Percentiles rank a stretch among this genome's conserved stretches.
These are phyloP conservation scores for Hemisphaericaspora xylofermentans DNA, from an alignment of 1,139 yeast species.

Conservation along the genomic window DNA sequence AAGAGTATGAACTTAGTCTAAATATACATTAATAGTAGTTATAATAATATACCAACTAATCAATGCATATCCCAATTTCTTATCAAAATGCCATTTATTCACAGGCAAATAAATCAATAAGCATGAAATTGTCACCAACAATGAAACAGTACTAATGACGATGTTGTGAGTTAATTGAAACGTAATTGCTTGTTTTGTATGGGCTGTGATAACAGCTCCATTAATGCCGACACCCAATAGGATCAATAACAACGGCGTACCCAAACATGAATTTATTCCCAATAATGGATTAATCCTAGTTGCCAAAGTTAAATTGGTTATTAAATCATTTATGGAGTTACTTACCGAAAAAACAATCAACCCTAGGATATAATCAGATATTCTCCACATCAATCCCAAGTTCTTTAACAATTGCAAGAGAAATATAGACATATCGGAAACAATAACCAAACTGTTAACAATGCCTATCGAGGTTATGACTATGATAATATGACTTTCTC, in stretches of 20 bases:
- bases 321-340: conserved; percentile 42
- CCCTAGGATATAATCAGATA: conserved; percentile 44
- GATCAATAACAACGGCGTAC: conserved; percentile 40
- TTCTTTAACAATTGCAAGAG: conserved; percentile 36
- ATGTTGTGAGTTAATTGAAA: conserved; percentile 28
- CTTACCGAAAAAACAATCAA: conserved; percentile 39
- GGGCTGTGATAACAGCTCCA: conserved; percentile 22
- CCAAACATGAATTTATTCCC: conserved; percentile 44
- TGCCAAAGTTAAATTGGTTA: conserved; percentile 40
- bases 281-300: conserved; percentile 33
- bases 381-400: conserved; percentile 35
- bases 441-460: conserved; percentile 25
- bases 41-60: conserved; percentile 24
- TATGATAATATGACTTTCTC: conserved; percentile 2
- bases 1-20: conserved; percentile 10
- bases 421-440: conserved; percentile 28
- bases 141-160: conserved; percentile 26
- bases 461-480: conserved; percentile 25
- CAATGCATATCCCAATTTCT: conserved; percentile 26
- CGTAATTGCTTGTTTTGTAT: conserved; percentile 17
- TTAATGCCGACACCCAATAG: conserved; percentile 43
- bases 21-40: conserved; percentile 18
- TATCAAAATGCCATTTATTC: conserved; percentile 37
- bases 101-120: conserved; percentile 31
- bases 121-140: conserved; percentile 24